Evolutionary conservation across 345 rosid species (phyloP).

Genomic region (Eucalyptus decipiens): DNA sequence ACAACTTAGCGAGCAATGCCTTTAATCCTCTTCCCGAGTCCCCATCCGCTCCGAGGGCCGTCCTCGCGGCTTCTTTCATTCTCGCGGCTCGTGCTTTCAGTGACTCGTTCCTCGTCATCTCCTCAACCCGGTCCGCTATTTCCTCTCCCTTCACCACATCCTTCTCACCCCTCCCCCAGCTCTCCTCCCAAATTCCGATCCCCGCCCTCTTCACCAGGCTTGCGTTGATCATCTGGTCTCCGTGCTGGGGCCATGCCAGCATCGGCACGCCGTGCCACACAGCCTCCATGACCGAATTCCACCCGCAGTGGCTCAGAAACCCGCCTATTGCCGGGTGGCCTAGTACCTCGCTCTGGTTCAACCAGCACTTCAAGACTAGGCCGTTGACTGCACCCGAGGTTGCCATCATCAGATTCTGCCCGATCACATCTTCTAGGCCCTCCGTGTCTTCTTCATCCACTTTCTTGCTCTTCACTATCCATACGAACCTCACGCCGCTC

Average conservation of each 20-base stretch:
- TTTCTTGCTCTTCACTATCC: slow-evolving; percentile 21
- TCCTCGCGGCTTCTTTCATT: slow-evolving; percentile 11
- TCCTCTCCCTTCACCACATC: neutral
- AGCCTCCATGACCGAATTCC: slow-evolving; percentile 32
- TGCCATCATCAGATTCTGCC: neutral
- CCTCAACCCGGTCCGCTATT: neutral
- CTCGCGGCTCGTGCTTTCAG: neutral
- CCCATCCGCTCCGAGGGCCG: slow-evolving; percentile 3
- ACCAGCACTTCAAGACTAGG: slow-evolving; percentile 17
- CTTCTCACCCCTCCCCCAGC: slow-evolving; percentile 5
- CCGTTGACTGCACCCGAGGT: neutral
- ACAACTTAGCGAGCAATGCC: neutral
- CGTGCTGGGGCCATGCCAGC: slow-evolving; percentile 30
- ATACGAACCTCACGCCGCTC: slow-evolving; percentile 21
- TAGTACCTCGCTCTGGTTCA: slow-evolving; percentile 15
- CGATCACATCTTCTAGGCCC: slow-evolving; percentile 7
- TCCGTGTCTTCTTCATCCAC: slow-evolving; percentile 26
- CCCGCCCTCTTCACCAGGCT: slow-evolving; percentile 10
- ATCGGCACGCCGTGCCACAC: slow-evolving; percentile 18
- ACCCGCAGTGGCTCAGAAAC: slow-evolving; percentile 1
- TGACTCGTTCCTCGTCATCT: slow-evolving; percentile 3
- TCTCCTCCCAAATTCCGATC: slow-evolving; percentile 7
- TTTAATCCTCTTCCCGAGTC: neutral
- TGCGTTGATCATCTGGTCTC: slow-evolving; percentile 31
- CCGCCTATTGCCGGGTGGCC: slow-evolving; percentile 20